Evolutionary conservation across 2,329 filamentous ascomycete genomes (phyloP), one percentile per base, ranked within the genome.

Genomic region (Cladosporium sp.): DNA sequence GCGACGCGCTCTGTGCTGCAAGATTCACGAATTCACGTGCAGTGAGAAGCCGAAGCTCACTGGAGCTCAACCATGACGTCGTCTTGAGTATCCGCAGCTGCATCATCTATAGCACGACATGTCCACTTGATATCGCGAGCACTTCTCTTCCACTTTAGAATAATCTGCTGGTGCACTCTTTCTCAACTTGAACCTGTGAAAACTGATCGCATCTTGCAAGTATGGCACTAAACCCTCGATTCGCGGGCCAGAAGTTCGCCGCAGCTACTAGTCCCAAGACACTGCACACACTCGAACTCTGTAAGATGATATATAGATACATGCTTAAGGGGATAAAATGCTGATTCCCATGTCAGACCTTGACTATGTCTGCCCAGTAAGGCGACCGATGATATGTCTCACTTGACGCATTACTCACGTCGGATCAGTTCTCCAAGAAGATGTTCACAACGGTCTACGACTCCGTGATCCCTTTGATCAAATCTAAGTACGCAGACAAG

Each of bases 351-450:
- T 4, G 9, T 16, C 38, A 82, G 79, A 87, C 71, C 83, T 95
- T 61, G 91, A 96, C 77, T 96, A 95, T 75, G 87, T 89, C 66
- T 96, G 91, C 70, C 90, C 89, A 38, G 73, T 78, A 62, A 53
- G 68, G 45, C 34, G 31, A 43, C 13, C n/a, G 19, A n/a, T 16
- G n/a, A 2, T 3, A 3, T 13, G 3, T 14, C 8, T 11, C 13
- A 14, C 7, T 4, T 2, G 11, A 18, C 13, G 16, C 9, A 34
- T 8, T 6, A 14, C 13, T 8, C 9, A 7, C 32, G 41, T 28
- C 33, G n/a, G 31, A 19, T 37, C 57, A 76, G 70, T 86, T 81
- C 74, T 83, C 78, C 34, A 80, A 79, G 54, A 86, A 86, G 64
- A 72, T 90, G 63, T 96, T 93, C 80, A 81, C 84, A 58, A 92